Conservation (phyloP, 257 asterid genomes). For the Nicotiana obtusifolia region DNA sequence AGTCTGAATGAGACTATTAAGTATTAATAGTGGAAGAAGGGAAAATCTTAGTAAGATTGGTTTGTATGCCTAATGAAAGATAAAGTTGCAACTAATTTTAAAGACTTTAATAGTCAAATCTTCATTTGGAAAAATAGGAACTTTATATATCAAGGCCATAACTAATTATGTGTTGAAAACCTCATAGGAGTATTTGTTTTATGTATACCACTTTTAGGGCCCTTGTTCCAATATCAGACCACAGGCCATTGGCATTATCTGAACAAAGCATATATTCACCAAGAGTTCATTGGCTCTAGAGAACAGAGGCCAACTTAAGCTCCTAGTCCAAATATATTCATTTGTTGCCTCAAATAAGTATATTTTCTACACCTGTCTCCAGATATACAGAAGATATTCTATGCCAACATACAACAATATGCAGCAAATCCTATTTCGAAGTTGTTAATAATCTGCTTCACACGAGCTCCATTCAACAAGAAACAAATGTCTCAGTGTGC, state of each 20-base stretch:
- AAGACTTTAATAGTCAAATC: not conserved
- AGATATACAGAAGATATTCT: not conserved
- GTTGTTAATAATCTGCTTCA: not conserved
- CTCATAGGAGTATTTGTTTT: not conserved
- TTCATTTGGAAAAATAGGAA: not conserved
- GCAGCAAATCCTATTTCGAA: not conserved
- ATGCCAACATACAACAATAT: not conserved
- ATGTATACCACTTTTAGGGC: not conserved
- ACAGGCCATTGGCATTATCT: not conserved
- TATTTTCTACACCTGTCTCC: not conserved
- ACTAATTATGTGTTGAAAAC: not conserved
- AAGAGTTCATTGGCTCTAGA: not conserved
- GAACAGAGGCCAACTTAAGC: not conserved
- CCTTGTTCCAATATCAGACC: not conserved
- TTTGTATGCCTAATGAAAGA: not conserved
- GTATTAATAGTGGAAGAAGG: no score
- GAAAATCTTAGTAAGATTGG: no score
- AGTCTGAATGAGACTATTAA: no score
- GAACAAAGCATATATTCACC: not conserved
- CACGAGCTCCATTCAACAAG: not conserved
- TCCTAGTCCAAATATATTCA: not conserved
- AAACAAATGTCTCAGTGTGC: conserved; percentile 33
- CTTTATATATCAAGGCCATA: not conserved
- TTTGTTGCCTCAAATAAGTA: not conserved
- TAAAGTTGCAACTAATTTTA: not conserved